phyloP scores from a whole-genome alignment of 768 basidiomycete genomes.

The Myochromella boudieri region DNA sequence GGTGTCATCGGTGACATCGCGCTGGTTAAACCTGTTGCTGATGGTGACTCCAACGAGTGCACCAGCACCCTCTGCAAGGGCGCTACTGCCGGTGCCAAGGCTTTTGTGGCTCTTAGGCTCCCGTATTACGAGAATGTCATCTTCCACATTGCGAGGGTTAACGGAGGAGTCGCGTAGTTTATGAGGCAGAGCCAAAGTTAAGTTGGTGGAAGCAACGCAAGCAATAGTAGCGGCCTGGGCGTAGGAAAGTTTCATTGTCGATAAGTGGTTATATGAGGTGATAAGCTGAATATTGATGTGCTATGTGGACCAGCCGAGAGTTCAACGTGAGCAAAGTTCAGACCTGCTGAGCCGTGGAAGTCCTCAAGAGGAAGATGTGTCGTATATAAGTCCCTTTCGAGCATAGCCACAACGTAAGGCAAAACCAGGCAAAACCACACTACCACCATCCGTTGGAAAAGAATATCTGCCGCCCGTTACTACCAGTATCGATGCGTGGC shows the following conservation, averaged over 20 bases:
- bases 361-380: neutral
- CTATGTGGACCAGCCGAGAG: slow-evolving; percentile 8
- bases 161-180: no score
- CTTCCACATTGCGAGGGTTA: no score
- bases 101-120: neutral
- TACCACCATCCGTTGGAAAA: no score
- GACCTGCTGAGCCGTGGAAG: slow-evolving; percentile 11
- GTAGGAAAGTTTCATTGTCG: slow-evolving; percentile 13
- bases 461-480: no score
- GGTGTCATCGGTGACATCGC: no score
- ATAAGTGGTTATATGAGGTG: slow-evolving; percentile 1
- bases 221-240: slow-evolving; percentile 9
- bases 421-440: no score
- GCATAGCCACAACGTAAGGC: no score
- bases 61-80: neutral
- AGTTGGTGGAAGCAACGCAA: slow-evolving; percentile 11
- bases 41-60: no score
- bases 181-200: slow-evolving; percentile 5
- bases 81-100: neutral
- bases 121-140: no score
- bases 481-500: no score
- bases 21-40: no score
- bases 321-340: slow-evolving; percentile 4
- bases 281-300: neutral
- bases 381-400: neutral